Conservation (phyloP, 2,329 filamentous ascomycete genomes). For the Aspergillus ochraceoroseus region DNA sequence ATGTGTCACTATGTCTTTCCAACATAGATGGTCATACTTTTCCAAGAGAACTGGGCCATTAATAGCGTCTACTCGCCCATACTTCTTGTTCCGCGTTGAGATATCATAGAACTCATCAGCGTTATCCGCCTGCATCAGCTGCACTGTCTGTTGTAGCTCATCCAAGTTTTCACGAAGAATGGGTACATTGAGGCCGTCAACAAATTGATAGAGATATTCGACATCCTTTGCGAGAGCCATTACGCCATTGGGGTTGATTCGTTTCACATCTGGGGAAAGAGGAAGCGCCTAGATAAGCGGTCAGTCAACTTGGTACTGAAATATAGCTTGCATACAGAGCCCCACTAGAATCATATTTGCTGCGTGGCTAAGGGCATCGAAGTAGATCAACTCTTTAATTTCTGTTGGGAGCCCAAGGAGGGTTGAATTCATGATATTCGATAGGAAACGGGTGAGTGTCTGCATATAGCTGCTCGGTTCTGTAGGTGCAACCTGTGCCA, state of each 20-base stretch:
- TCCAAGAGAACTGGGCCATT: slow-evolving; percentile 87
- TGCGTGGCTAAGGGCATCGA: slow-evolving; percentile 88
- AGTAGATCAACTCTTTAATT: slow-evolving; percentile 97
- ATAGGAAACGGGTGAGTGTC: slow-evolving; percentile 84
- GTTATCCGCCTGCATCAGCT: slow-evolving; percentile 78
- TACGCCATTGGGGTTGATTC: slow-evolving; percentile 84
- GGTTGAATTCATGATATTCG: slow-evolving; percentile 94
- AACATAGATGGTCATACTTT: slow-evolving; percentile 57
- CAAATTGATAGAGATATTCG: slow-evolving; percentile 76
- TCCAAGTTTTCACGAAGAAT: slow-evolving; percentile 85
- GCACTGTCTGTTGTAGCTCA: slow-evolving; percentile 87
- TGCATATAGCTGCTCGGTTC: slow-evolving; percentile 93
- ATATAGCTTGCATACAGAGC: slow-evolving; percentile 2
- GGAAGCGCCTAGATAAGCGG: slow-evolving; percentile 60
- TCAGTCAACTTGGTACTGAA: slow-evolving; percentile 12
- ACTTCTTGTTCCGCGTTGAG: slow-evolving; percentile 83
- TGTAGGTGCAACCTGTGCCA: slow-evolving; percentile 55
- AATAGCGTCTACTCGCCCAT: slow-evolving; percentile 83
- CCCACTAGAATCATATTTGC: slow-evolving; percentile 74
- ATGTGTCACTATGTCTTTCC: slow-evolving; percentile 3
- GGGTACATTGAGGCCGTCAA: slow-evolving; percentile 78
- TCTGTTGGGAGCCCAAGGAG: slow-evolving; percentile 87
- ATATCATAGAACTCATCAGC: slow-evolving; percentile 97
- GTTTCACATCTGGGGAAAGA: slow-evolving; percentile 70
- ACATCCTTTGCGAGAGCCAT: slow-evolving; percentile 77